phyloP scores from a whole-genome alignment of 2,329 filamentous ascomycete species.

The Aspergillus sp. region DNA sequence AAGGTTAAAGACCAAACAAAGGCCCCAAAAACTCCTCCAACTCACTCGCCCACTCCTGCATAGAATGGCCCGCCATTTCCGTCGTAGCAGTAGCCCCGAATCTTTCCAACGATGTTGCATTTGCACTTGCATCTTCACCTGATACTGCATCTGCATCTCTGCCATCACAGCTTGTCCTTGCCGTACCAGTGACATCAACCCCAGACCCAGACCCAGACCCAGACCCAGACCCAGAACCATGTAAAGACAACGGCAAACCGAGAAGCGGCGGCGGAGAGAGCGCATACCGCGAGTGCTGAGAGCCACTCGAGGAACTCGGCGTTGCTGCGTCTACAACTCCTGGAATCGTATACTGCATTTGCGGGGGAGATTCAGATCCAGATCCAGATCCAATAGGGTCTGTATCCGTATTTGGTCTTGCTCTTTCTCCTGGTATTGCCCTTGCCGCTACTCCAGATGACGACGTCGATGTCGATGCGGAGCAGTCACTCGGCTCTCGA shows the following conservation, averaged over 20 bases:
- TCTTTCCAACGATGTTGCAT: too few species aligned
- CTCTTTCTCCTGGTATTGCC: too few species aligned
- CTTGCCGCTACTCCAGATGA: too few species aligned
- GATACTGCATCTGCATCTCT: neutral
- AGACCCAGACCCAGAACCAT: too few species aligned
- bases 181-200: too few species aligned
- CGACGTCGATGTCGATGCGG: neutral
- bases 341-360: too few species aligned
- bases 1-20: neutral
- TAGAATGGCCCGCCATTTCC: neutral
- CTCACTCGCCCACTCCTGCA: neutral
- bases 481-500: neutral
- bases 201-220: too few species aligned
- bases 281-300: neutral
- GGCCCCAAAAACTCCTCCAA: neutral
- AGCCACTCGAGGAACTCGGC: neutral
- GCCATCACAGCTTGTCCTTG: too few species aligned
- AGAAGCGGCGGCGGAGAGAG: neutral
- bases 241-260: neutral
- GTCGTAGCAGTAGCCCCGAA: neutral
- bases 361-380: too few species aligned
- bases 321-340: neutral
- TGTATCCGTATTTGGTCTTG: too few species aligned
- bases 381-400: too few species aligned
- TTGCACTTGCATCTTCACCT: too few species aligned